Evolutionary conservation across 2,329 filamentous ascomycete genomes (phyloP), one percentile per base, ranked within the genome.

Genomic region (Orbilia brochopaga): DNA sequence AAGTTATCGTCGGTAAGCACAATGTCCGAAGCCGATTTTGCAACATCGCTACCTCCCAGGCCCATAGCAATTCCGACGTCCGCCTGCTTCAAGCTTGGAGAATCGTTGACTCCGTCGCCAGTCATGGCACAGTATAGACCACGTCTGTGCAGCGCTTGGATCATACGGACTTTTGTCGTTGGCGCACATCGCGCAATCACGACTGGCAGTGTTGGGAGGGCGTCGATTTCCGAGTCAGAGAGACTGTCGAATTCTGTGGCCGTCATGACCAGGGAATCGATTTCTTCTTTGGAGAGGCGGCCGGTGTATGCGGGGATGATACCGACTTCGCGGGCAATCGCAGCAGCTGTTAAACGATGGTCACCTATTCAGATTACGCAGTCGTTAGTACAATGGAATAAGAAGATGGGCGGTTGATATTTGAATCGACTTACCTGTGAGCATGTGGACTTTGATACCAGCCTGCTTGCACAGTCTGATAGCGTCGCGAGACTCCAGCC

Each of bases 31-130:
- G 84, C 79, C 48, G 89, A 90, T 79, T 94, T 95, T 73, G 91
- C 91, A 5, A 95, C 91, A 76, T 94, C 91, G 10, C 88, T 91
- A 1, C 91, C 91, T 13, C 88, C 88, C 79, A 85, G 82, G n/a
- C 91, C 91, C 91, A 95, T 95, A 61, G 90, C 90, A 75, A 94
- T 96, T 74, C 90, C 91, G 4, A 96, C 90, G 77, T 96, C 91
- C 1, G 90, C 89, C 50, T 86, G 85, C 75, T 90, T 90, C 35
- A 95, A 83, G 2, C 90, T 91, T 0, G 91, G 91, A 1, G 90
- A 90, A 77, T 95, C 91, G 77, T 95, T 95, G 73, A 94, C 91
- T 52, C 91, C 91, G 76, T 95, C 91, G 67, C 91, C 91, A 17
- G 90, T 94, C 90, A 95, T 94, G 69, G 90, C 90, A 79, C 88